A percentile compares a stretch with the other conserved stretches of the same genome.
Evolutionary conservation across 2,329 filamentous ascomycete species (phyloP).

Genomic region (Hymenoscyphus fraxineus): DNA sequence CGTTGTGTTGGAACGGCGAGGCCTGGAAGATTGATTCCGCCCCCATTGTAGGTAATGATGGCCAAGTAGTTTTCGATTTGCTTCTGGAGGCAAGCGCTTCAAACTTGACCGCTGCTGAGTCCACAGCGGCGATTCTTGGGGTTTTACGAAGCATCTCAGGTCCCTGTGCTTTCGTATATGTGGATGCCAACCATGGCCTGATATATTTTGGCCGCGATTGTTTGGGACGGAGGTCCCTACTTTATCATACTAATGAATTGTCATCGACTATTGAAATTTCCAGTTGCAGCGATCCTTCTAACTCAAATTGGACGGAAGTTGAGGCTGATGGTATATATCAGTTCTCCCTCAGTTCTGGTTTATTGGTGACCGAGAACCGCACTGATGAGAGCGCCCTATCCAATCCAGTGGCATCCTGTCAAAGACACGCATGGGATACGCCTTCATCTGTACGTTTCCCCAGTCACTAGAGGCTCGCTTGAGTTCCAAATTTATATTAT

Average conservation of each 20-base stretch:
- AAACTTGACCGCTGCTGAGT: constrained; percentile 18
- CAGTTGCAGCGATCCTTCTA: constrained; percentile 60
- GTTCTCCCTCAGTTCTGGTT: constrained; percentile 21
- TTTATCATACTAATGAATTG: constrained; percentile 50
- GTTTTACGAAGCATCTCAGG: constrained; percentile 65
- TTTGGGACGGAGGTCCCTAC: constrained; percentile 78
- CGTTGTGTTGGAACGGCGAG: constrained; percentile 96
- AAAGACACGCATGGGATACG: constrained; percentile 16
- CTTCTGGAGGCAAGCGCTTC: constrained; percentile 43
- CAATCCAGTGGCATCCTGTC: constrained; percentile 14
- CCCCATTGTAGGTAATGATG: constrained; percentile 72
- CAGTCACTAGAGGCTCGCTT: background rate
- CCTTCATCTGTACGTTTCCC: constrained; percentile 12
- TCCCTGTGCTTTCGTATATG: constrained; percentile 87
- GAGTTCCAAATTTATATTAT: background rate
- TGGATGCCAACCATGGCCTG: constrained; percentile 57
- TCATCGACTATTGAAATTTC: constrained; percentile 55
- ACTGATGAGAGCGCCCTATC: constrained; percentile 2
- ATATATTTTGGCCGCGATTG: constrained; percentile 85
- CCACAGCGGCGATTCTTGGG: constrained; percentile 41
- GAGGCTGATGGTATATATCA: constrained; percentile 76
- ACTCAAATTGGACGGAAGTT: constrained; percentile 68
- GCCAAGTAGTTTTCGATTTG: constrained; percentile 60
- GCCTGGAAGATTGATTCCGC: constrained; percentile 71
- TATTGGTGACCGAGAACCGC: background rate